Conservation (phyloP, 2,329 filamentous ascomycete genomes). For the Davidsoniella virescens region DNA sequence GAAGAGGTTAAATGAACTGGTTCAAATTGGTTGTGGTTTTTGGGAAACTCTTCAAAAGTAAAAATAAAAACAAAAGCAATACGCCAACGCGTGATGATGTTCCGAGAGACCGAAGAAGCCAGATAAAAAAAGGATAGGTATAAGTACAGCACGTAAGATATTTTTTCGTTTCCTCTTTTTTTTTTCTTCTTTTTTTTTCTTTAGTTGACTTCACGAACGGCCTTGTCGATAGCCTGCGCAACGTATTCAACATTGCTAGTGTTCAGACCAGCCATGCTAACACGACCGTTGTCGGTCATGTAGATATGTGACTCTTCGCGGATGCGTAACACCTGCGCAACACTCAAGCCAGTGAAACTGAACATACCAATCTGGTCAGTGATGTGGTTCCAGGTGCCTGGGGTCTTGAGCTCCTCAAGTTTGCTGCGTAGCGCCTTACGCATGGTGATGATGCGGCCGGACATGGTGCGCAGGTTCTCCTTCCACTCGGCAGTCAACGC, state of each 20-base stretch:
- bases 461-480: constrained; percentile 82
- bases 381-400: constrained; percentile 91
- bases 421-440: constrained; percentile 59
- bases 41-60: too few species aligned
- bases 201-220: constrained; percentile 39
- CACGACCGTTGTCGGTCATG: constrained; percentile 95
- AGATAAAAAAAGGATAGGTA: not conserved
- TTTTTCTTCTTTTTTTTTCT: constrained; percentile 1
- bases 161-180: not conserved
- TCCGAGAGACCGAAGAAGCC: not conserved
- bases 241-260: constrained; percentile 85
- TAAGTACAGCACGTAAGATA: not conserved
- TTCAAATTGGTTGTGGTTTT: too few species aligned
- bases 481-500: constrained; percentile 82
- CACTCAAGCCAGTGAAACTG: constrained; percentile 69
- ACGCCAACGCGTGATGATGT: too few species aligned
- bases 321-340: constrained; percentile 56
- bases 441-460: constrained; percentile 88
- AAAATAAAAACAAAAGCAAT: too few species aligned
- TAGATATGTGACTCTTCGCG: constrained; percentile 60
- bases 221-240: constrained; percentile 73
- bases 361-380: constrained; percentile 99
- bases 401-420: constrained; percentile 71
- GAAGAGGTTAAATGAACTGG: too few species aligned
- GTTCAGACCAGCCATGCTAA: constrained; percentile 97